These are phyloP conservation scores for Stagonosporopsis chrysanthemi DNA, from an alignment of 2,329 filamentous ascomycete genomes.

Conservation along the genomic window DNA sequence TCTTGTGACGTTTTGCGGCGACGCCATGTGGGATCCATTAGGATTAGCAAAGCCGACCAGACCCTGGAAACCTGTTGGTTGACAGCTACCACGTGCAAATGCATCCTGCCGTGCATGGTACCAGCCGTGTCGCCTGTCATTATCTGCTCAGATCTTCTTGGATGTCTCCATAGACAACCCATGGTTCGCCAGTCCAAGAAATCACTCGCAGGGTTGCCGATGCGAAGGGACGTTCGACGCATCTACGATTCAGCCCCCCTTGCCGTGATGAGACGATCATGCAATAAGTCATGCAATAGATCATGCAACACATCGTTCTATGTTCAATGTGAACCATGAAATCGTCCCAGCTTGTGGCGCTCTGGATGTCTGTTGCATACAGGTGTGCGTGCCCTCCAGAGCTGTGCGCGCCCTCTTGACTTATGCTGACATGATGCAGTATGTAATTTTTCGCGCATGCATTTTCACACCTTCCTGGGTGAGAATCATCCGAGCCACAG, in stretches of 20 bases:
- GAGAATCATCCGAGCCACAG: background rate
- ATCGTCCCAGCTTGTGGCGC: background rate
- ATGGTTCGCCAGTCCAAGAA: slow-evolving; percentile 10
- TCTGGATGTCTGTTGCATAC: background rate
- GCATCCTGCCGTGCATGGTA: background rate
- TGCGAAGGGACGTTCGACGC: slow-evolving; percentile 3
- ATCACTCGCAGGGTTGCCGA: slow-evolving; percentile 5
- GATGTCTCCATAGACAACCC: background rate
- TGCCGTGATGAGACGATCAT: slow-evolving; percentile 14
- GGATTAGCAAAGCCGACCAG: slow-evolving; percentile 7
- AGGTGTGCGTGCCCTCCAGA: background rate
- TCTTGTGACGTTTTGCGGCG: slow-evolving; percentile 16
- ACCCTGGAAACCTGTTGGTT: slow-evolving; percentile 7
- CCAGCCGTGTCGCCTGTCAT: background rate
- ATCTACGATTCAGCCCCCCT: slow-evolving; percentile 6
- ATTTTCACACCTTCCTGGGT: background rate
- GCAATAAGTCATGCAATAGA: slow-evolving; percentile 12
- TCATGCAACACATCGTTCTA: slow-evolving; percentile 15
- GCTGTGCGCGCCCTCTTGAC: background rate
- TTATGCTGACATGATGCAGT: background rate
- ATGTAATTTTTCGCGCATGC: background rate
- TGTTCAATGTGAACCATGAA: background rate
- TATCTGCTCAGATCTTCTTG: slow-evolving; percentile 1
- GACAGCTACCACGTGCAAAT: slow-evolving; percentile 12
- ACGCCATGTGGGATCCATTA: slow-evolving; percentile 13